These are phyloP conservation scores for Aspergillus felis DNA, from an alignment of 2,329 filamentous ascomycete genomes.

Conservation along the genomic window DNA sequence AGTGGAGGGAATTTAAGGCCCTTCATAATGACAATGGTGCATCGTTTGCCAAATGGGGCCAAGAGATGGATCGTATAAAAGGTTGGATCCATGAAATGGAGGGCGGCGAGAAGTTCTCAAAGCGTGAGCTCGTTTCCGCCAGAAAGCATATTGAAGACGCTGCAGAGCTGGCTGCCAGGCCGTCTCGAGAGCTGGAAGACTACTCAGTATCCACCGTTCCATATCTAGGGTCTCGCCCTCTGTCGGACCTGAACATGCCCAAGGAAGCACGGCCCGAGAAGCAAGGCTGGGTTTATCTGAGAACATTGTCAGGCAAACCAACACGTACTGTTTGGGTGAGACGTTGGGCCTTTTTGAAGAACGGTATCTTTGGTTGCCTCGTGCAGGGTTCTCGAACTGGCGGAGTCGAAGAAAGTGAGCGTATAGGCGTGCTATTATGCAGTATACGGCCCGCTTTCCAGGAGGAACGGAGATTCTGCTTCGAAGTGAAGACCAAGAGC, in stretches of 20 bases:
- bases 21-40: conserved; percentile 62
- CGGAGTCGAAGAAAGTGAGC: conserved; percentile 91
- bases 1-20: conserved; percentile 80
- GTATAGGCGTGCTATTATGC: conserved; percentile 91
- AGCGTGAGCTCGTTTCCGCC: conserved; percentile 72
- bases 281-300: conserved; percentile 89
- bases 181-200: conserved; percentile 87
- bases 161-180: conserved; percentile 66
- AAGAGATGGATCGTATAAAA: conserved; percentile 85
- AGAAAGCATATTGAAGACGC: conserved; percentile 77
- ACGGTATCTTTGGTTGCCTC: conserved; percentile 94
- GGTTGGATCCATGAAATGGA: conserved; percentile 97
- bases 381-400: conserved; percentile 73
- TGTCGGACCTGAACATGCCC: conserved; percentile 58
- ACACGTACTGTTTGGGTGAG: conserved; percentile 85
- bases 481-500: conserved; percentile 97
- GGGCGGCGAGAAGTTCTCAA: conserved; percentile 76
- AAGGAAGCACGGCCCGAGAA: conserved; percentile 63
- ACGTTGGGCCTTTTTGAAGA: conserved; percentile 92
- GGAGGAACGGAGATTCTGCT: conserved; percentile 93
- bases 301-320: conserved; percentile 79
- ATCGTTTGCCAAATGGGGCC: conserved; percentile 62
- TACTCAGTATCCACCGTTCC: conserved; percentile 88
- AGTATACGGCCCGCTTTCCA: conserved; percentile 85
- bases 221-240: conserved; percentile 68